A percentile compares a stretch with the other conserved stretches of the same genome.
These are phyloP conservation scores for Blastocystis sp. DNA, from an alignment of 352 stramenopile species.

Conservation along the genomic window DNA sequence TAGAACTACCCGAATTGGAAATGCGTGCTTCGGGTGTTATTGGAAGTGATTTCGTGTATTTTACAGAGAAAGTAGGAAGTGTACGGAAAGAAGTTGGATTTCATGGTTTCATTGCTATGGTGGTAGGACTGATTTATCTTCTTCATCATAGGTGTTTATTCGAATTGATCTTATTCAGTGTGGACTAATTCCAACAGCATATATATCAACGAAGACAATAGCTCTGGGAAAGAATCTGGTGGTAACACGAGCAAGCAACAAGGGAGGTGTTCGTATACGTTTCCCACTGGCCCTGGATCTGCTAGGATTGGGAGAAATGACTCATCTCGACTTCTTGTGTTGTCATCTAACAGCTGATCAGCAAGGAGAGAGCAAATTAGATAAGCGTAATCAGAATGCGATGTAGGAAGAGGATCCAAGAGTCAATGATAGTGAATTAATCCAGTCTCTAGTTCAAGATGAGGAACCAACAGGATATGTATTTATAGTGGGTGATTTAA, in stretches of 20 bases:
- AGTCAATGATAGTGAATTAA: neutral
- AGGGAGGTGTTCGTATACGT: neutral
- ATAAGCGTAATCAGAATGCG: conserved; percentile 23
- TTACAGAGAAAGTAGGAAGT: conserved; percentile 55
- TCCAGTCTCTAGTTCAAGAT: neutral
- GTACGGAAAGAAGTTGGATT: conserved; percentile 33
- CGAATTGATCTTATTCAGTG: conserved; percentile 31
- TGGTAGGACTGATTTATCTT: neutral
- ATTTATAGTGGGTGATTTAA: conserved; percentile 54
- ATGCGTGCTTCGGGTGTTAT: neutral
- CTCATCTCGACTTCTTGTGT: conserved; percentile 8
- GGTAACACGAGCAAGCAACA: conserved; percentile 50
- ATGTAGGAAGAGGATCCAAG: neutral
- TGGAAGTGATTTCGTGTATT: conserved; percentile 22
- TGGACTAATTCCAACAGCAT: conserved; percentile 7
- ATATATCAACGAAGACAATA: conserved; percentile 6
- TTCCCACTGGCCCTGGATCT: neutral
- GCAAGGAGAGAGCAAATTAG: conserved; percentile 19
- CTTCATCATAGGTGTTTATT: conserved; percentile 40
- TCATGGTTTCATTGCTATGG: conserved; percentile 57
- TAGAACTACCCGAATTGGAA: conserved; percentile 55
- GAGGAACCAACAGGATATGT: neutral
- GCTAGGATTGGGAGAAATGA: neutral
- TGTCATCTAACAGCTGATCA: conserved; percentile 57
- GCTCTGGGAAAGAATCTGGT: conserved; percentile 58